These are phyloP conservation scores for Metschnikowia shivogae DNA, from an alignment of 805 yeast species.

Conservation along the genomic window DNA sequence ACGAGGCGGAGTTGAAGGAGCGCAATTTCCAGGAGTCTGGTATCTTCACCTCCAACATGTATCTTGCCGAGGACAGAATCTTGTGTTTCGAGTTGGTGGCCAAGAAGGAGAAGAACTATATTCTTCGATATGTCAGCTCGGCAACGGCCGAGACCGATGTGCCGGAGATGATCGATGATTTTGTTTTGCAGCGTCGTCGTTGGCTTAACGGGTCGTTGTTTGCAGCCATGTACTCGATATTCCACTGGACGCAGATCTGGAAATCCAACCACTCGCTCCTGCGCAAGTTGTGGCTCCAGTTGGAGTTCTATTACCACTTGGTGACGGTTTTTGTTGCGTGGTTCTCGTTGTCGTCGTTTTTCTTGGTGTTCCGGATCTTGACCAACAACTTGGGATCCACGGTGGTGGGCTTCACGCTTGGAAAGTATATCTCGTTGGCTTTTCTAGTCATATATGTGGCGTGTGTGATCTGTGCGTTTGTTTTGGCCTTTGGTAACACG, in stretches of 20 bases:
- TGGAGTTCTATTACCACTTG: conserved; percentile 88
- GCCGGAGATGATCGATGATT: conserved; percentile 91
- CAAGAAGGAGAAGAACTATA: conserved; percentile 78
- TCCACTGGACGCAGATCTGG: conserved; percentile 88
- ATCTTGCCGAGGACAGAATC: conserved; percentile 66
- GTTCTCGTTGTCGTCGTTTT: conserved; percentile 90
- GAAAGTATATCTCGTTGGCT: conserved; percentile 70
- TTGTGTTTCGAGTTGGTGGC: conserved; percentile 63
- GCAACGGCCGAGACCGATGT: conserved; percentile 97
- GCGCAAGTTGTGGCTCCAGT: conserved; percentile 77
- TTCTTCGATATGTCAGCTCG: conserved; percentile 82
- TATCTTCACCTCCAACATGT: conserved; percentile 65
- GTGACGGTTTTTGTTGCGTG: conserved; percentile 78
- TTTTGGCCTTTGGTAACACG: conserved; percentile 87
- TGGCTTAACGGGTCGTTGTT: conserved; percentile 98
- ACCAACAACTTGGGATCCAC: conserved; percentile 66
- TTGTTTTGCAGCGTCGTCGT: conserved; percentile 93
- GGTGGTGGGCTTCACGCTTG: conserved; percentile 63
- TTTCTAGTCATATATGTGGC: conserved; percentile 83
- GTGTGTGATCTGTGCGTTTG: conserved; percentile 79
- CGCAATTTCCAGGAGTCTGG: conserved; percentile 40
- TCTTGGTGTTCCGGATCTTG: conserved; percentile 85
- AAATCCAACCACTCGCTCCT: conserved; percentile 73
- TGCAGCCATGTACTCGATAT: conserved; percentile 87
- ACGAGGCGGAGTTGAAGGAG: conserved; percentile 38